Evolutionary conservation across 495 filamentous ascomycete genomes (phyloP).

Genomic region (Neurospora sp.): DNA sequence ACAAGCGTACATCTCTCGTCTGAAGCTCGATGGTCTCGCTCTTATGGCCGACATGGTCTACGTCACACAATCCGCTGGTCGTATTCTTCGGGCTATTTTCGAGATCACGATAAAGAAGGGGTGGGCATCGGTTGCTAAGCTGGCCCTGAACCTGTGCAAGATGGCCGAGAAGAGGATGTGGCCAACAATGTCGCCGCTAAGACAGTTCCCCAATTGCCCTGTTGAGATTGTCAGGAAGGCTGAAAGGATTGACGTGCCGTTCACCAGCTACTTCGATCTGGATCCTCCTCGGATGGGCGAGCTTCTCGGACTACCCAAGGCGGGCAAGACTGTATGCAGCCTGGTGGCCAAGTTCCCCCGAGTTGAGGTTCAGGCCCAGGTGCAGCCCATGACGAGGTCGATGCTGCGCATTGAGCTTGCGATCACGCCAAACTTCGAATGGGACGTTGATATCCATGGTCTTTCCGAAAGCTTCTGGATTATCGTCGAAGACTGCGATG

Average conservation of each 20-base stretch:
- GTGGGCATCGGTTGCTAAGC: conserved; percentile 89
- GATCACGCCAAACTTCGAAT: conserved; percentile 91
- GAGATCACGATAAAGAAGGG: conserved; percentile 94
- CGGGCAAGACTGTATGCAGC: conserved; percentile 73
- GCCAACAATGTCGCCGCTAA: conserved; percentile 92
- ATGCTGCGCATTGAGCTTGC: conserved; percentile 92
- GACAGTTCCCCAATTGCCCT: conserved; percentile 78
- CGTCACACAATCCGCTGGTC: conserved; percentile 93
- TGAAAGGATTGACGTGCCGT: conserved; percentile 90
- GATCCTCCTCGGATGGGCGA: conserved; percentile 97
- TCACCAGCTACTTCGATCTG: conserved; percentile 86
- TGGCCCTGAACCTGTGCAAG: conserved; percentile 90
- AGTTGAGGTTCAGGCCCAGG: conserved; percentile 81
- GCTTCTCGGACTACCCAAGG: conserved; percentile 82
- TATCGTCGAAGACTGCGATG: conserved; percentile 92
- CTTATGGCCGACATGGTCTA: conserved; percentile 99
- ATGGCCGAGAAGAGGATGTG: conserved; percentile 99
- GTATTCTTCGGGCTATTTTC: conserved; percentile 91
- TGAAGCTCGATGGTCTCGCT: conserved; percentile 87
- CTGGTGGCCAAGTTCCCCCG: conserved; percentile 89
- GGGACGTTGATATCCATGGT: conserved; percentile 87
- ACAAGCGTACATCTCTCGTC: conserved; percentile 90
- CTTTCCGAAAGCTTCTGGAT: conserved; percentile 92
- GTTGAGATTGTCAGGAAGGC: conserved; percentile 82
- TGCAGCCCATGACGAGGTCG: conserved; percentile 88